Percentiles rank a stretch among this genome's conserved stretches.
These are phyloP conservation scores for Solanum okadae DNA, from an alignment of 257 asterid genomes.

Conservation along the genomic window DNA sequence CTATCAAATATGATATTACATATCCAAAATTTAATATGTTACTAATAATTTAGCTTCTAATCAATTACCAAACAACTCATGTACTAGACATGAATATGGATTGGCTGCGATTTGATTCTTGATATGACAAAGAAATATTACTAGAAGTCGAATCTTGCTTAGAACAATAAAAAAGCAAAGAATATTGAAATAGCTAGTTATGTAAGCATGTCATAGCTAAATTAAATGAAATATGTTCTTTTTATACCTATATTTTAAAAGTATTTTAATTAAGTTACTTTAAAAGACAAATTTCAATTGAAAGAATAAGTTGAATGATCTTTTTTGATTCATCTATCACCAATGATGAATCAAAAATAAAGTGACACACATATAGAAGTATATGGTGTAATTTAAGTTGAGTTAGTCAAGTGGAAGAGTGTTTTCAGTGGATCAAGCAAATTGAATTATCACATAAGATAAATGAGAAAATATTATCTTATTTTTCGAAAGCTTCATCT, in stretches of 20 bases:
- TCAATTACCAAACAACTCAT: neutral
- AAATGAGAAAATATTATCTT: neutral
- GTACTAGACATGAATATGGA: neutral
- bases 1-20: neutral
- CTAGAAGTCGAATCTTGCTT: neutral
- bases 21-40: neutral
- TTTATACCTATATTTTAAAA: neutral
- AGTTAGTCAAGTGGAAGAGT: neutral
- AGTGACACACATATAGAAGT: neutral
- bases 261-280: neutral
- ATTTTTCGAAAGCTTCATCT: neutral
- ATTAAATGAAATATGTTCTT: neutral
- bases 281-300: neutral
- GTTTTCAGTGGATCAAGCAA: neutral
- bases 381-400: neutral
- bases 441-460: neutral
- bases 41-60: neutral
- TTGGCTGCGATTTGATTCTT: neutral
- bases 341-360: neutral
- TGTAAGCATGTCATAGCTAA: neutral
- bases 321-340: neutral
- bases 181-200: neutral
- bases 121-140: neutral
- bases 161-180: neutral
- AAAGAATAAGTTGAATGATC: neutral